These are phyloP conservation scores for Collybia nuda DNA, from an alignment of 768 basidiomycete genomes.

Conservation along the genomic window DNA sequence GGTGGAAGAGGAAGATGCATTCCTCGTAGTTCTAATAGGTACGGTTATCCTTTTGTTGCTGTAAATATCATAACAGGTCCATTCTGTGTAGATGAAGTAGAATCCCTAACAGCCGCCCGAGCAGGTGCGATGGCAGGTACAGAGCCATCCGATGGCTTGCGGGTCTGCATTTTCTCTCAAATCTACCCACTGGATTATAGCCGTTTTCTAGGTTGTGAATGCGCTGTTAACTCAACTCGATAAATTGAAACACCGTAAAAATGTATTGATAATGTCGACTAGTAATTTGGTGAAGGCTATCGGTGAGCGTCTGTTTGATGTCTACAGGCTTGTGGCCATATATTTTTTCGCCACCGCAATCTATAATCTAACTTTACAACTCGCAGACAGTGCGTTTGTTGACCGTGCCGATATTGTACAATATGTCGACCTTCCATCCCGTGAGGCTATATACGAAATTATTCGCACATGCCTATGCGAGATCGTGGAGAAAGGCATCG, in stretches of 20 bases:
- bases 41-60: conserved; percentile 4
- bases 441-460: conserved; percentile 93
- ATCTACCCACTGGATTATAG: neutral
- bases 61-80: conserved; percentile 1
- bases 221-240: conserved; percentile 96
- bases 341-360: too few species aligned
- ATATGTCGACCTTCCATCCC: conserved; percentile 88
- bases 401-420: conserved; percentile 97
- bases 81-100: conserved; percentile 79
- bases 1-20: conserved; percentile 87
- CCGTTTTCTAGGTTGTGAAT: conserved; percentile 79
- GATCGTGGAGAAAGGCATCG: conserved; percentile 71
- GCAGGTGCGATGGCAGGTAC: conserved; percentile 94
- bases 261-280: conserved; percentile 94
- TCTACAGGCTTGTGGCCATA: too few species aligned
- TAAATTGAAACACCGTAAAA: conserved; percentile 89
- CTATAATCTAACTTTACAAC: too few species aligned
- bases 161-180: conserved; percentile 46
- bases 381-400: conserved; percentile 86
- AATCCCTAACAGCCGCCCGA: conserved; percentile 91
- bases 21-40: conserved; percentile 96
- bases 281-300: conserved; percentile 95
- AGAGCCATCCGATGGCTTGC: conserved; percentile 91
- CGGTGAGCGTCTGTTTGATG: conserved; percentile 32
- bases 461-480: conserved; percentile 80